These are phyloP conservation scores for Debaryomyces prosopidis DNA, from an alignment of 805 yeast species.

Conservation along the genomic window DNA sequence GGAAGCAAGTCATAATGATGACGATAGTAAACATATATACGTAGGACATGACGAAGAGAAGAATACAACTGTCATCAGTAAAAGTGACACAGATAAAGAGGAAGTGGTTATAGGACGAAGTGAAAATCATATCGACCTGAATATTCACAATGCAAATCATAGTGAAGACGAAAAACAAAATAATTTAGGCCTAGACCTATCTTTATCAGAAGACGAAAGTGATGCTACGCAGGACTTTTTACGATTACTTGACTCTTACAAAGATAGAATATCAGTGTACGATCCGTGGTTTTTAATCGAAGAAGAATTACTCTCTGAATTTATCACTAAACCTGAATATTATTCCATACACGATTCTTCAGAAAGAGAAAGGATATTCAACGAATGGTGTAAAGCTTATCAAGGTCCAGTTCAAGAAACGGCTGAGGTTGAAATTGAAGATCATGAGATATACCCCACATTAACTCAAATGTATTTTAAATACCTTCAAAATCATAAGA, in stretches of 20 bases:
- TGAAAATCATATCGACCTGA: neutral
- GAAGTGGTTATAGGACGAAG: neutral
- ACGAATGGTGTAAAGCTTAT: constrained; percentile 23
- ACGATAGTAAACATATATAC: constrained; percentile 1
- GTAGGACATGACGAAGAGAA: neutral
- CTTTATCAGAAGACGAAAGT: constrained; percentile 5
- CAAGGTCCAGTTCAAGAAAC: constrained; percentile 2
- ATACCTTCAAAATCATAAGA: constrained; percentile 29
- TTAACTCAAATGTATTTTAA: constrained; percentile 19
- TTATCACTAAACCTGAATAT: constrained; percentile 27
- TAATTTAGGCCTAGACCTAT: neutral
- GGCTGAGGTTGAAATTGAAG: neutral
- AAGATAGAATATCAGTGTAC: constrained; percentile 26
- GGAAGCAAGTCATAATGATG: constrained; percentile 2
- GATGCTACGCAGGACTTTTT: constrained; percentile 19
- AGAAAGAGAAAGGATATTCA: constrained; percentile 22
- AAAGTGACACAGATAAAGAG: too few relatives aligned
- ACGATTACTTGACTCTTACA: constrained; percentile 23
- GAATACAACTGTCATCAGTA: too few relatives aligned
- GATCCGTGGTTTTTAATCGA: constrained; percentile 41
- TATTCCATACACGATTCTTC: constrained; percentile 20
- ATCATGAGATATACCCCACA: constrained; percentile 18
- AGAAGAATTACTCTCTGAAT: constrained; percentile 31
- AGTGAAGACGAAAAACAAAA: constrained; percentile 1
- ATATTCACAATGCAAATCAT: too few relatives aligned